Conservation (phyloP, 2,329 filamentous ascomycete species). For the Rosellinia necatrix region DNA sequence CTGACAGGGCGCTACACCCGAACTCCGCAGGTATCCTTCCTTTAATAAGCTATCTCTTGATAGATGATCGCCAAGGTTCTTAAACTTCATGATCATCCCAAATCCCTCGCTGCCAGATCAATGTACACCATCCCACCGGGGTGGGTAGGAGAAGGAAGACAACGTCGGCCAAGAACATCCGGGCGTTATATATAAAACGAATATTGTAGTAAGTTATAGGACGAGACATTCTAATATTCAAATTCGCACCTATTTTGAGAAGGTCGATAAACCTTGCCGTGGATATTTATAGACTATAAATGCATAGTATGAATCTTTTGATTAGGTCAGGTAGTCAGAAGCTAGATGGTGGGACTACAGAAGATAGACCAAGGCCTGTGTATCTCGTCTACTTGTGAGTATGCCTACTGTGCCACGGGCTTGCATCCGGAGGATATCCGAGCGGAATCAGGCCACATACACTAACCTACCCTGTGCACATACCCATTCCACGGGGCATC, state of each 20-base stretch:
- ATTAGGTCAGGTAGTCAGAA: neutral
- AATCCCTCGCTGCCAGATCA: no score
- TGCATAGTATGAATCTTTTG: neutral
- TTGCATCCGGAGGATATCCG: constrained; percentile 11
- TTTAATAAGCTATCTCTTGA: no score
- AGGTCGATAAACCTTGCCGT: constrained; percentile 7
- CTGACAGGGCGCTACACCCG: no score
- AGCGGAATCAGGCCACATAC: constrained; percentile 7
- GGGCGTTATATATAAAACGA: constrained; percentile 7
- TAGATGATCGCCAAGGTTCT: no score
- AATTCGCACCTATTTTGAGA: constrained; percentile 2
- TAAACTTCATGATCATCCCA: no score
- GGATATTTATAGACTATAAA: constrained; percentile 15
- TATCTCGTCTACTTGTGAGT: constrained; percentile 19
- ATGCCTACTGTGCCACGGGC: constrained; percentile 13
- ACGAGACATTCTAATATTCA: neutral
- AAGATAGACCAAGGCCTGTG: no score
- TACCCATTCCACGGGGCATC: no score
- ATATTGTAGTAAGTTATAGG: neutral
- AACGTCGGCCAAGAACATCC: constrained; percentile 6
- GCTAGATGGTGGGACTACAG: neutral
- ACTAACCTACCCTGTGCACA: neutral
- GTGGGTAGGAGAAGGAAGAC: neutral
- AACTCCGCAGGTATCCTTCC: no score
- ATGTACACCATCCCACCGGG: no score